phyloP scores from a whole-genome alignment of 1,139 yeast genomes.

The Pichia sp. region DNA sequence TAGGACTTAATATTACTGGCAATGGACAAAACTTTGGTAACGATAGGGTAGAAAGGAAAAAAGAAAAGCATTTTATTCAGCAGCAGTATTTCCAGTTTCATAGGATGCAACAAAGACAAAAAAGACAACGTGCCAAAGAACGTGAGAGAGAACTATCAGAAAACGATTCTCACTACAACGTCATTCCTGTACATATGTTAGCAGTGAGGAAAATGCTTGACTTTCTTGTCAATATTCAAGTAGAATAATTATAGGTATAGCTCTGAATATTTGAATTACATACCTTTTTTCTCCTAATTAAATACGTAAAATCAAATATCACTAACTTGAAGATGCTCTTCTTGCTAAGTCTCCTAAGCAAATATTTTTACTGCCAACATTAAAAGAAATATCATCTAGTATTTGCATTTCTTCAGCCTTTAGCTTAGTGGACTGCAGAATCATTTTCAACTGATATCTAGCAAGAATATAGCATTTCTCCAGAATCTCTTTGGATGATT shows the following conservation, averaged over 20 bases:
- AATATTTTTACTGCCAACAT: neutral
- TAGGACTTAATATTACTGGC: neutral
- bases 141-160: slow-evolving; percentile 9
- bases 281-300: neutral
- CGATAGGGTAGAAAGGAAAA: slow-evolving; percentile 25
- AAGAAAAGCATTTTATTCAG: slow-evolving; percentile 17
- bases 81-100: slow-evolving; percentile 18
- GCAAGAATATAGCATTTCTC: slow-evolving; percentile 10
- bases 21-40: neutral
- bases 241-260: slow-evolving; percentile 22
- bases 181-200: slow-evolving; percentile 79
- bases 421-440: neutral
- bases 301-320: neutral
- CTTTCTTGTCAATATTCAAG: slow-evolving; percentile 39
- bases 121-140: slow-evolving; percentile 9
- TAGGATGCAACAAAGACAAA: slow-evolving; percentile 18
- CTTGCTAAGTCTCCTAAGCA: neutral
- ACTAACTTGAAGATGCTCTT: neutral
- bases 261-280: too few relatives aligned
- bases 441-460: slow-evolving; percentile 6
- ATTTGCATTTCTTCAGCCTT: slow-evolving; percentile 4
- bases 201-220: slow-evolving; percentile 68
- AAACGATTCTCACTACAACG: slow-evolving; percentile 23
- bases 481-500: neutral
- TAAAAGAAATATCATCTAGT: neutral